Conservation (phyloP, 208 protist genomes). For the Trichomonas gallinae region DNA sequence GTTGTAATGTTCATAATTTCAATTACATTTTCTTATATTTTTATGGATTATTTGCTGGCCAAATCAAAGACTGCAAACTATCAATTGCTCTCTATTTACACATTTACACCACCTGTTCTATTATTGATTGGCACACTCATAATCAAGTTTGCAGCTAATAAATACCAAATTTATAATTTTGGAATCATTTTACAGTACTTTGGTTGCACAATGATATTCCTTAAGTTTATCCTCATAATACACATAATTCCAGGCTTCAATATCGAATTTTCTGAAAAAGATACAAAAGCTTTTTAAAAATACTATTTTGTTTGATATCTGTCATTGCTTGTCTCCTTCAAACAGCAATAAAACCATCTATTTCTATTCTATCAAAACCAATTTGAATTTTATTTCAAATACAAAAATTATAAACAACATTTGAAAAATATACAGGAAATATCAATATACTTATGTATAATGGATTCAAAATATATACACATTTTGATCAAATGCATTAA, state of each 20-base stretch:
- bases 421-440: too few relatives aligned
- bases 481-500: too few relatives aligned
- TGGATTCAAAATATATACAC: too few relatives aligned
- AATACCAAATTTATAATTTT: neutral
- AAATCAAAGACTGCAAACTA: neutral
- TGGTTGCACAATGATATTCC: neutral
- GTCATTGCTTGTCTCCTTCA: too few relatives aligned
- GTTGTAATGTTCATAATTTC: neutral
- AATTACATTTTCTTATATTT: neutral
- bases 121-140: neutral
- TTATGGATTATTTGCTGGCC: neutral
- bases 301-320: too few relatives aligned
- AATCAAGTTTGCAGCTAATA: neutral
- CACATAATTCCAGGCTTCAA: neutral
- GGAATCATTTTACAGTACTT: neutral
- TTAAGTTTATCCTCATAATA: neutral
- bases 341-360: too few relatives aligned
- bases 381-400: too few relatives aligned
- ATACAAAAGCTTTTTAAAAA: neutral
- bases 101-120: neutral
- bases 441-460: too few relatives aligned
- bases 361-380: too few relatives aligned
- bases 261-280: neutral
- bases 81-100: neutral
- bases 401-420: too few relatives aligned